These are phyloP conservation scores for Corylus heterophylla DNA, from an alignment of 306 rosid genomes.

Conservation along the genomic window DNA sequence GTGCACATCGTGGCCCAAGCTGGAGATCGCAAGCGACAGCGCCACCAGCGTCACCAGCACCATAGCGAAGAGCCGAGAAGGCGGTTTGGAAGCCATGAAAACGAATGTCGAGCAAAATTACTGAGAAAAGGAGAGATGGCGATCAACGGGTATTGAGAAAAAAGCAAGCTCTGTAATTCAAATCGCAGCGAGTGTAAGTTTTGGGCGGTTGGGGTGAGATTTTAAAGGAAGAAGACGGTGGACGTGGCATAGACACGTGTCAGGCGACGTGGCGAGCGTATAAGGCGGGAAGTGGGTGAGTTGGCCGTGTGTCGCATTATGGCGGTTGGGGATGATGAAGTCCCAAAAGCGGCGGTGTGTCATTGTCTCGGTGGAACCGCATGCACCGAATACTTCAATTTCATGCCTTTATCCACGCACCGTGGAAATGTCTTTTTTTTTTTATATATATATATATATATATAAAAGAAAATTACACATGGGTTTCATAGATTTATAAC, in stretches of 20 bases:
- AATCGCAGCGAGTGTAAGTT: not conserved
- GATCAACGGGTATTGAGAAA: not conserved
- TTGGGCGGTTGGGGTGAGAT: not conserved
- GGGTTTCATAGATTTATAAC: too few species aligned
- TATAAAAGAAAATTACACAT: too few species aligned
- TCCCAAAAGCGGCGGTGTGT: constrained; percentile 18
- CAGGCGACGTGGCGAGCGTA: constrained; percentile 43
- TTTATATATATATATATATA: too few species aligned
- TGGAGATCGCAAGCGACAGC: constrained; percentile 9
- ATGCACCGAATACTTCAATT: not conserved
- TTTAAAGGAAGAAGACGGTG: constrained; percentile 27
- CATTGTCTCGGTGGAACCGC: constrained; percentile 21
- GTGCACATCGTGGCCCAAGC: constrained; percentile 40
- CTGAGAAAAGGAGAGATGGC: too few species aligned
- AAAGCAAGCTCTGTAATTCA: not conserved
- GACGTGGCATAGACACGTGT: not conserved
- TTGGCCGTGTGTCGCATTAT: constrained; percentile 31
- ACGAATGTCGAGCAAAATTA: not conserved
- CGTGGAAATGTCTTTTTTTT: too few species aligned
- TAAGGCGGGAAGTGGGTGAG: not conserved
- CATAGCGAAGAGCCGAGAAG: constrained; percentile 18
- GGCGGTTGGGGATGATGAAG: not conserved
- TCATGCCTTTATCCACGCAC: too few species aligned
- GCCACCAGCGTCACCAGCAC: constrained; percentile 14
- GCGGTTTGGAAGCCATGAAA: constrained; percentile 44